Evolutionary conservation across 1,284 basidiomycete species (phyloP).

Genomic region (Tetrapyrgos nigripes): DNA sequence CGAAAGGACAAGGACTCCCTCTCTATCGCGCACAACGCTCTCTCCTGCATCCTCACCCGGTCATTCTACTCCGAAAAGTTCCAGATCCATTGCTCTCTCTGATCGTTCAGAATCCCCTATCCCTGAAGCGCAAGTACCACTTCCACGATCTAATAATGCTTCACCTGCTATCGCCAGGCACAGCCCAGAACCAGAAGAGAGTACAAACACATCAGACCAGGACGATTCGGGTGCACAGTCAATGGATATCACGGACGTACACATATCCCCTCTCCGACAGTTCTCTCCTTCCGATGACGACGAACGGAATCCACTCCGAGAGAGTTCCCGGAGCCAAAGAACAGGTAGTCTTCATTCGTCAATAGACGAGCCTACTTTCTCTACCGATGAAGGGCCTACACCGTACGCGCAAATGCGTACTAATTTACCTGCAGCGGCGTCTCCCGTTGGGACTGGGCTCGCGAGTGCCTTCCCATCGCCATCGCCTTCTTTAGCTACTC

Average conservation of each 20-base stretch:
- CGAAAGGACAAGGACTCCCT: conserved; percentile 70
- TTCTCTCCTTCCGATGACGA: conserved; percentile 26
- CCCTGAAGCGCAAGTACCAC: conserved; percentile 52
- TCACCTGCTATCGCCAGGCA: conserved; percentile 50
- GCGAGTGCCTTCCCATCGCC: conserved; percentile 48
- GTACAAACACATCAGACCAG: conserved; percentile 17
- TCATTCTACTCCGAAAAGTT: conserved; percentile 70
- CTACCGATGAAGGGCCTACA: conserved; percentile 55
- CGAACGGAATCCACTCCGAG: conserved; percentile 8
- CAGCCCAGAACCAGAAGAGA: conserved; percentile 29
- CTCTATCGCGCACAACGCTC: conserved; percentile 68
- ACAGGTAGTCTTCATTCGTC: conserved; percentile 31
- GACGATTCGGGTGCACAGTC: conserved; percentile 37
- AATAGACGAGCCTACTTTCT: conserved; percentile 65
- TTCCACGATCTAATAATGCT: conserved; percentile 60
- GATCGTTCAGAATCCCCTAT: conserved; percentile 53
- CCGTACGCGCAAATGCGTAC: conserved; percentile 30
- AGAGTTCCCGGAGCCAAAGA: conserved; percentile 8
- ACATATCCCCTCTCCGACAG: conserved; percentile 41
- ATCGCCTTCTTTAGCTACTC: conserved; percentile 60
- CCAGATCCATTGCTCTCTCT: conserved; percentile 45
- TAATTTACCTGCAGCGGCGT: background rate
- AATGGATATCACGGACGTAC: conserved; percentile 57
- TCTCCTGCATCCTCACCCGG: conserved; percentile 66
- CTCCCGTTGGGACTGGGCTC: conserved; percentile 26